Percentiles rank a stretch among this genome's conserved stretches.
phyloP scores from a whole-genome alignment of 2,329 filamentous ascomycete genomes.

The Periconia sp. region DNA sequence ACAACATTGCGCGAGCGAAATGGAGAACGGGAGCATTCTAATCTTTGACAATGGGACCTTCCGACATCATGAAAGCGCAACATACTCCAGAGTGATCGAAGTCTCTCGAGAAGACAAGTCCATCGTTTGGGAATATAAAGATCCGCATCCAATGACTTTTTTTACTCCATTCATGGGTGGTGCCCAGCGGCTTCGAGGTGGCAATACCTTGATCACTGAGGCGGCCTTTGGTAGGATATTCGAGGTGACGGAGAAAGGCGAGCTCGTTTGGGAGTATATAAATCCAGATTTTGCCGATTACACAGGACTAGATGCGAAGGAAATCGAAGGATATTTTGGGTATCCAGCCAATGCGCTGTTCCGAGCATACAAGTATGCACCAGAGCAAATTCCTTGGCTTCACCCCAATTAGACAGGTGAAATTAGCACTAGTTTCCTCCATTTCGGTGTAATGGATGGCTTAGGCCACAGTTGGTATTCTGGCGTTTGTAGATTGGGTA shows the following conservation, averaged over 20 bases:
- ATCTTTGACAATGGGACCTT: constrained; percentile 57
- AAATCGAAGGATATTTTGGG: constrained; percentile 48
- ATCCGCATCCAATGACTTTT: constrained; percentile 48
- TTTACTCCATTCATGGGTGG: constrained; percentile 58
- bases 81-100: constrained; percentile 52
- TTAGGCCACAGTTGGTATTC: too few relatives aligned
- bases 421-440: too few relatives aligned
- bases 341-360: constrained; percentile 54
- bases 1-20: constrained; percentile 53
- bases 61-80: constrained; percentile 47
- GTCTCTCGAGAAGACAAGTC: constrained; percentile 47
- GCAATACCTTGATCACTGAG: constrained; percentile 54
- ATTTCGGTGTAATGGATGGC: too few relatives aligned
- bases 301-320: constrained; percentile 34
- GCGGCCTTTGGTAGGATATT: constrained; percentile 53
- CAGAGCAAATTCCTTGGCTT: constrained; percentile 50
- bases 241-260: constrained; percentile 51
- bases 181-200: constrained; percentile 50
- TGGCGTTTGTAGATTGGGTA: too few relatives aligned
- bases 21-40: constrained; percentile 51
- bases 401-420: constrained; percentile 17
- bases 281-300: constrained; percentile 52
- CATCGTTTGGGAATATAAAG: constrained; percentile 54
- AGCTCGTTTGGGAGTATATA: constrained; percentile 54
- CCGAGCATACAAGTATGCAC: constrained; percentile 52